Evolutionary conservation across 176 grass and related monocot genomes (phyloP), one percentile per base, ranked within the genome.

Genomic region (Typha latifolia): DNA sequence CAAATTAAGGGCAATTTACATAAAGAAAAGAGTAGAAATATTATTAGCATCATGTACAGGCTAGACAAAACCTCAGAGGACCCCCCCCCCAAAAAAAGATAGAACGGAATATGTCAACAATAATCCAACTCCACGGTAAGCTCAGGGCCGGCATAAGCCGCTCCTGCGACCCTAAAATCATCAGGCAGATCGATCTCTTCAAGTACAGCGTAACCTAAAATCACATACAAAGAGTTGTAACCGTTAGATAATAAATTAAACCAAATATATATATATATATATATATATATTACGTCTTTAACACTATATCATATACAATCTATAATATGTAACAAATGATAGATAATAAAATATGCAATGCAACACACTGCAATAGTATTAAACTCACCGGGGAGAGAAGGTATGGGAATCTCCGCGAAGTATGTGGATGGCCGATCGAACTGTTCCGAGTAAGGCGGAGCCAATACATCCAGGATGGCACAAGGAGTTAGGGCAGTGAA

Each of bases 401-500:
- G 69, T 62, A 95, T 71, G 9, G 75, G 75, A 31, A 78, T 64
- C 70, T 90, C 81, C 23, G 34, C 4, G 62, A 79, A 95, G 67
- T 95, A 95, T 2, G 84, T 95, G 0, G 91, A 82, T 4, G 91
- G 91, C 1, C 90, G 75, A 29, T 70, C 84, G 0, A 34, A 68
- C 2, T 87, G 75, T 18, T 87, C 91, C 4, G 91, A 87, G 75
- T 95, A 95, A 0, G 91, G 91, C 21, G 91, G 91, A 48, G 91
- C 69, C 12, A 95, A 31, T 3, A 95, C 81, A 49, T 95, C 91
- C 57, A 95, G 74, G 75, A 95, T 87, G 1, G 91, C 91, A 74
- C 91, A 95, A 3, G 91, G 86, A 69, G 86, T 87, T 22, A 90
- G 73, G 49, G 86, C 90, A 55, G 86, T 86, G 73, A 90, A 84